These are phyloP conservation scores for Penicillium griseofulvum DNA, from an alignment of 2,329 filamentous ascomycete species.

Conservation along the genomic window DNA sequence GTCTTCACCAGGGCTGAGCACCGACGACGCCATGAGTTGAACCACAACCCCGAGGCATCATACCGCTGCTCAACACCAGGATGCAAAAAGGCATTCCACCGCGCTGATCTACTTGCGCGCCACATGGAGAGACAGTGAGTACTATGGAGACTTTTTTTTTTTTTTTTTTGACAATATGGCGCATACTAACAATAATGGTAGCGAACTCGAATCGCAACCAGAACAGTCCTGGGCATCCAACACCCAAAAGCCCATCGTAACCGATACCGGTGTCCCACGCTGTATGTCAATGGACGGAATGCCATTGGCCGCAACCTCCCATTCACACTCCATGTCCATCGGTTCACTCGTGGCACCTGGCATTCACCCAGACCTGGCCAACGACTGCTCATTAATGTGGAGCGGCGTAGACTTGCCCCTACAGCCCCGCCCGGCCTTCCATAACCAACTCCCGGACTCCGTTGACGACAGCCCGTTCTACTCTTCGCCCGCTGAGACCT, in stretches of 20 bases:
- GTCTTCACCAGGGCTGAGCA: conserved; percentile 53
- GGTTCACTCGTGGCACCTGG: conserved; percentile 36
- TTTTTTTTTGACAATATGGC: background rate
- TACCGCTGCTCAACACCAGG: conserved; percentile 45
- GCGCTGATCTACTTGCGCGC: conserved; percentile 47
- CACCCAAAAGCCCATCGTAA: conserved; percentile 20
- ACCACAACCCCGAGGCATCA: conserved; percentile 49
- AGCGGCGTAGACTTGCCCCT: conserved; percentile 36
- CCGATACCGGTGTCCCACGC: conserved; percentile 24
- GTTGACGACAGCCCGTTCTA: conserved; percentile 44
- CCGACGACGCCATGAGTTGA: conserved; percentile 49
- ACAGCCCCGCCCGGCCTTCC: conserved; percentile 28
- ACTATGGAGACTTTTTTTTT: background rate
- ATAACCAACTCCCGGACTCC: conserved; percentile 37
- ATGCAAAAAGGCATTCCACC: conserved; percentile 50
- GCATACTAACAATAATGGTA: conserved; percentile 19
- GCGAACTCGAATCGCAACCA: conserved; percentile 38
- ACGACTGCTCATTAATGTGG: conserved; percentile 36
- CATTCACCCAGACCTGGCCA: conserved; percentile 34
- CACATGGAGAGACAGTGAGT: conserved; percentile 53
- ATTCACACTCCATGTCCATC: conserved; percentile 37
- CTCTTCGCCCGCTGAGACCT: conserved; percentile 43
- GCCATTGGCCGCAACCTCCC: conserved; percentile 27
- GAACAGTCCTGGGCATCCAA: conserved; percentile 30
- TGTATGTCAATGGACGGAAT: conserved; percentile 24